Evolutionary conservation across 495 filamentous ascomycete genomes (phyloP).

Genomic region (Neurospora sp.): DNA sequence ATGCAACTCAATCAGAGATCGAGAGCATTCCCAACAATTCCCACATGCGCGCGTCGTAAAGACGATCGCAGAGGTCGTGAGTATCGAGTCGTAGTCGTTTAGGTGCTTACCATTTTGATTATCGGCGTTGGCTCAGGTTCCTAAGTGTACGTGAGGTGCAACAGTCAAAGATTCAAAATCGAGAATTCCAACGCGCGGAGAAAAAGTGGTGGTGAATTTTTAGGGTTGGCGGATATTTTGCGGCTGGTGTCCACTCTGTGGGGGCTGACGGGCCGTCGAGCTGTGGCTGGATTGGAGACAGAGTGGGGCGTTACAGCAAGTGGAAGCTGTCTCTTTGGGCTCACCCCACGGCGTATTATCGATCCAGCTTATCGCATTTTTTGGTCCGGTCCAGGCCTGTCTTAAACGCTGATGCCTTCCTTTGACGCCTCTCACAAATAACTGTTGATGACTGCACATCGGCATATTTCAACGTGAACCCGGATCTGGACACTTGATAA

Average conservation of each 20-base stretch:
- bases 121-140: conserved; percentile 22
- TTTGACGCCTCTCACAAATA: background rate
- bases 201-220: conserved; percentile 23
- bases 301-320: background rate
- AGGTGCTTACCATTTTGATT: conserved; percentile 37
- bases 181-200: conserved; percentile 6
- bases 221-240: conserved; percentile 20
- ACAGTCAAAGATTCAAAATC: conserved; percentile 11
- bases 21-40: conserved; percentile 10
- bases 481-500: background rate
- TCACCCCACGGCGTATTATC: background rate
- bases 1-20: conserved; percentile 30
- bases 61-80: conserved; percentile 10
- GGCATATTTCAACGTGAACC: background rate
- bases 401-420: background rate
- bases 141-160: conserved; percentile 15
- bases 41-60: background rate
- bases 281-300: background rate
- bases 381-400: background rate
- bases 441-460: background rate
- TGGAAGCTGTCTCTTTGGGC: too few species aligned
- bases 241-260: conserved; percentile 6
- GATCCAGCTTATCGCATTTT: background rate
- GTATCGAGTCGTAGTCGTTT: conserved; percentile 12
- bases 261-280: background rate